Base-by-base conservation (phyloP, 306 rosid genomes). In the Prunus padus region DNA sequence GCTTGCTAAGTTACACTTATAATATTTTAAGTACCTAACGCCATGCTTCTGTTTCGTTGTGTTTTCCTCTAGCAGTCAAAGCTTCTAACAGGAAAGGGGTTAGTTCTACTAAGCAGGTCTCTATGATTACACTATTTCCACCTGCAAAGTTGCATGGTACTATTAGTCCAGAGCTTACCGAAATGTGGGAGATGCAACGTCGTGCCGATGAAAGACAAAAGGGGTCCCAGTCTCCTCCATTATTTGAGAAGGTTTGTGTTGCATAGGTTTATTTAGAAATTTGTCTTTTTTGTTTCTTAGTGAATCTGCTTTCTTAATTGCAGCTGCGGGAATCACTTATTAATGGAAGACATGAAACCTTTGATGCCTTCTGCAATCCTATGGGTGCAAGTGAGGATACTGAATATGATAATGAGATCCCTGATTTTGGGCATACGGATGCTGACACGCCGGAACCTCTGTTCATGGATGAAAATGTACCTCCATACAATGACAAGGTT, bases 321-420 rank as follows among this genome's bases (percentile, higher is more conserved):
- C 88, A 95, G 99, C 84, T 95, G 78, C 86, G 97, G 84, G 85
- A 84, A 82, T 87, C 92, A 37, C 96, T 92, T 61, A 28, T 79
- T 71, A 80, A 56, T 56, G 97, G 85, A 71, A 92, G 52, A 50
- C 77, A 76, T 73, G 82, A 78, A 89, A 75, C 67, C 46, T 82
- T 80, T 79, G 81, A 78, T 76, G 31, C 85, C 44, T 79, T 68
- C 82, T 69, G 59, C 44, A 84, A 86, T 71, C 11, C 80, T 33
- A 87, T 84, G 47, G 83, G 81, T 73, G 85, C 78, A 79, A 80
- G 83, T 78, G 90, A 90, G 47, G 91, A 90, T 59, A 55, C 67
- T 26, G 90, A 76, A 65, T 60, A 67, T 77, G 88, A 82, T 83
- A 57, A 37, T 14, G 90, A 82, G 46, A 65, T 68, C 64, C 89